These are phyloP conservation scores for Lepidopterella palustris DNA, from an alignment of 495 filamentous ascomycete genomes.

Conservation along the genomic window DNA sequence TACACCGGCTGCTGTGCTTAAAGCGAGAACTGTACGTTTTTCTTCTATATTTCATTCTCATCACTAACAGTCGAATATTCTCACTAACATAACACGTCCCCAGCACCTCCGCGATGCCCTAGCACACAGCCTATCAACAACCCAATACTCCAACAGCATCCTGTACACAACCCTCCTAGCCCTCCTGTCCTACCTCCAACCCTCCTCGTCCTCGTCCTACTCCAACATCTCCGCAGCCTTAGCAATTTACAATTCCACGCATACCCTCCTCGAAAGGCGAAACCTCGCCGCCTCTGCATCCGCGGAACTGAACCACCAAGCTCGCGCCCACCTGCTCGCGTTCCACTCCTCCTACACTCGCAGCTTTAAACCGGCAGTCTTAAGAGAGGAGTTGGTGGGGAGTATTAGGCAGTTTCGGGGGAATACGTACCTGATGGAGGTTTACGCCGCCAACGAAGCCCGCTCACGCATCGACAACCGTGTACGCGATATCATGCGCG, in stretches of 20 bases:
- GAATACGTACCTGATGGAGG: constrained; percentile 70
- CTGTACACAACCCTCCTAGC: constrained; percentile 54
- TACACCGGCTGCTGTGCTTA: constrained; percentile 44
- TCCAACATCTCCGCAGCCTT: constrained; percentile 33
- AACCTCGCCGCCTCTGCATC: constrained; percentile 11
- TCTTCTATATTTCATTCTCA: background rate
- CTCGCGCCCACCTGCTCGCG: constrained; percentile 53
- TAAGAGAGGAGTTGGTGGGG: constrained; percentile 54
- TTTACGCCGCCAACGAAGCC: constrained; percentile 45
- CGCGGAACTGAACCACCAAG: constrained; percentile 36
- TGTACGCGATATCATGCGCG: constrained; percentile 53
- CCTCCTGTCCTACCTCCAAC: constrained; percentile 57
- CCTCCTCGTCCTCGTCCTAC: constrained; percentile 30
- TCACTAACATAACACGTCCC: constrained; percentile 14
- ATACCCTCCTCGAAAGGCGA: constrained; percentile 29
- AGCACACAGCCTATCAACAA: constrained; percentile 49
- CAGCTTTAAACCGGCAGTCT: constrained; percentile 54
- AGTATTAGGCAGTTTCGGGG: constrained; percentile 60
- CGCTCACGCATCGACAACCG: constrained; percentile 57
- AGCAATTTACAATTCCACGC: constrained; percentile 34
- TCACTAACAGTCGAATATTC: background rate
- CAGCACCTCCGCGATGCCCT: constrained; percentile 51
- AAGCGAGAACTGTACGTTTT: constrained; percentile 44
- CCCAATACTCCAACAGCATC: constrained; percentile 41
- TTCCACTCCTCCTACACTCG: constrained; percentile 52